These are phyloP conservation scores for Melanomma pulvis-pyrius DNA, from an alignment of 495 filamentous ascomycete species.

Conservation along the genomic window DNA sequence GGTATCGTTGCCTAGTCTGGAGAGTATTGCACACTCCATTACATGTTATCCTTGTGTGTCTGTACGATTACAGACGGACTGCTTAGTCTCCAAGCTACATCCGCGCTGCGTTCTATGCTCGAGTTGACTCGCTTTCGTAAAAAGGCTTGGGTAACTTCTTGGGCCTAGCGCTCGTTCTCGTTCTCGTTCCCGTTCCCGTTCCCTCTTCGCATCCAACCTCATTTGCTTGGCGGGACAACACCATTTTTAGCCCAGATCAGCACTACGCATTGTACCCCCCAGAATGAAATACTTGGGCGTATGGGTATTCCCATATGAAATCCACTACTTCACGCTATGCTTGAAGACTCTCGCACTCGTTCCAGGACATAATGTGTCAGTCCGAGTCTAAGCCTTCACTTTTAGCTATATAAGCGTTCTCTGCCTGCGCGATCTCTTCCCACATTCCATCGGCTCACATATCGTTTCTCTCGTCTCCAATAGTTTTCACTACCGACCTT, in stretches of 20 bases:
- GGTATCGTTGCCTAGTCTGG: too few relatives aligned
- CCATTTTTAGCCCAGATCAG: too few relatives aligned
- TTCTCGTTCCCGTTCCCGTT: conserved; percentile 15
- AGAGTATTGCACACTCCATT: too few relatives aligned
- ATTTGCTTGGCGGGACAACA: background rate
- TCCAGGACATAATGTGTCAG: background rate
- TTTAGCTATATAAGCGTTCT: background rate
- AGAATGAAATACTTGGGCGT: background rate
- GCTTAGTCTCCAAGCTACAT: too few relatives aligned
- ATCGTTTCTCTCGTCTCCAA: background rate
- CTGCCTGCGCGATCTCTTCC: background rate
- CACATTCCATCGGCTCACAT: background rate
- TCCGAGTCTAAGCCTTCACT: background rate
- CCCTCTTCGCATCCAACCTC: background rate
- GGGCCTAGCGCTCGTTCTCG: conserved; percentile 5
- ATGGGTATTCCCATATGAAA: background rate
- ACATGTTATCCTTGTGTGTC: background rate
- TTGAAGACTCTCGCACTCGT: background rate
- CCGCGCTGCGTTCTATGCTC: too few relatives aligned
- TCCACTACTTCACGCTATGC: background rate
- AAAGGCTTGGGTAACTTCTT: background rate
- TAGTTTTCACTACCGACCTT: background rate
- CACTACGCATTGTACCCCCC: background rate
- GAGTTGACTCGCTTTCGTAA: background rate
- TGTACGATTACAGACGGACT: too few relatives aligned